Evolutionary conservation across 306 rosid species (phyloP).

Genomic region (Potentilla sterilis): DNA sequence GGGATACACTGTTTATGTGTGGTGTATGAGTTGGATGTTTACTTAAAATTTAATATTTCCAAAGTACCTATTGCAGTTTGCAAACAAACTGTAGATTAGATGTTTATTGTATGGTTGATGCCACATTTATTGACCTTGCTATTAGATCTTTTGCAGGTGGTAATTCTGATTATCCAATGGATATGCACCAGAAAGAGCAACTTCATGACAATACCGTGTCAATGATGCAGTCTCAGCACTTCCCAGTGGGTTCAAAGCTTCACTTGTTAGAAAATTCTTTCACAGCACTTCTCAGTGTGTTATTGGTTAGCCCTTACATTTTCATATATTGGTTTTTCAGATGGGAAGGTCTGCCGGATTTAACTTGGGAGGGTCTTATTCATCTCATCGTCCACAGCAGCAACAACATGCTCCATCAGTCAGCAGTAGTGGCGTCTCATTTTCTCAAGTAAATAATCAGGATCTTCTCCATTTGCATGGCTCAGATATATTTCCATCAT

Average conservation of each 20-base stretch:
- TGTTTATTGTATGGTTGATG: not conserved
- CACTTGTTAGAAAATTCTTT: not conserved
- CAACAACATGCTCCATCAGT: conserved; percentile 88
- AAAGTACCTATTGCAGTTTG: not conserved
- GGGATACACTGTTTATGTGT: not conserved
- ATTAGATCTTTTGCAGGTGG: conserved; percentile 60
- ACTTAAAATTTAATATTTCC: not conserved
- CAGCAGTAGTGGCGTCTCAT: conserved; percentile 72
- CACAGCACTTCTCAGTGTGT: not conserved
- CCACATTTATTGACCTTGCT: conserved; percentile 30
- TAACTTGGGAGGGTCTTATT: conserved; percentile 68
- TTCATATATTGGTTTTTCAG: conserved; percentile 42
- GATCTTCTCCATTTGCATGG: conserved; percentile 90
- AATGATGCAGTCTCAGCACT: conserved; percentile 96
- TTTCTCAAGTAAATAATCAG: conserved; percentile 84
- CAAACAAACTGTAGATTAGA: not conserved
- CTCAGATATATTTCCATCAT: conserved; percentile 84
- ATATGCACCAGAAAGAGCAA: conserved; percentile 98
- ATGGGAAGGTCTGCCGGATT: conserved; percentile 96
- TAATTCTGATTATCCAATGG: conserved; percentile 75
- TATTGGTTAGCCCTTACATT: conserved; percentile 17
- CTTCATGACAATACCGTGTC: conserved; percentile 81
- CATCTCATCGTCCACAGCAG: conserved; percentile 85
- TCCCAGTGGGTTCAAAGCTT: conserved; percentile 61
- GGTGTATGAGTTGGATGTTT: not conserved